Conservation (phyloP, 768 basidiomycete genomes). For the Hericium erinaceus region DNA sequence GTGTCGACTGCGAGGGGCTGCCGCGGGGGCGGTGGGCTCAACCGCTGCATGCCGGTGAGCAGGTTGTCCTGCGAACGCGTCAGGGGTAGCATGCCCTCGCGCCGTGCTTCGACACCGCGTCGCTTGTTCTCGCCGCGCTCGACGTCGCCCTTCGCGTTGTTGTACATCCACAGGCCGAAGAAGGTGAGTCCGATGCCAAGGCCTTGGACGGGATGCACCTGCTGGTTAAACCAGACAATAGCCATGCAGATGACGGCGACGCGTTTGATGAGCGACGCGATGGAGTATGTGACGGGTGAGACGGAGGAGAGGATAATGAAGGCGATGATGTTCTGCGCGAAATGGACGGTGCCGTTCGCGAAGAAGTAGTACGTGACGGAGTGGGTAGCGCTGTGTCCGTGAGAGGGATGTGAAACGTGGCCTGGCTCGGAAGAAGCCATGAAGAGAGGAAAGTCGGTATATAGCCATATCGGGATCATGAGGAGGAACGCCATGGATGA, state of each 20-base stretch:
- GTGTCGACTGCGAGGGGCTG: slow-evolving; percentile 1
- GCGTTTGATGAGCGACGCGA: slow-evolving; percentile 95
- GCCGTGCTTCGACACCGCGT: slow-evolving; percentile 63
- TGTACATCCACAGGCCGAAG: slow-evolving; percentile 90
- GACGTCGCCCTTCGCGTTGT: slow-evolving; percentile 86
- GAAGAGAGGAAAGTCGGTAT: slow-evolving; percentile 72
- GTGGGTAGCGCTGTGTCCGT: slow-evolving; percentile 41
- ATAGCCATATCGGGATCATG: slow-evolving; percentile 95
- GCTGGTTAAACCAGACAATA: slow-evolving; percentile 91
- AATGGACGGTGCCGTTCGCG: slow-evolving; percentile 93
- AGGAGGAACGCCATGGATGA: slow-evolving; percentile 88
- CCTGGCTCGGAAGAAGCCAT: slow-evolving; percentile 34
- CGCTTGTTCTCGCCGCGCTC: slow-evolving; percentile 88
- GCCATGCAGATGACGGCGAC: slow-evolving; percentile 98
- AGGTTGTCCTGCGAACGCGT: slow-evolving; percentile 48
- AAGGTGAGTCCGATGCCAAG: slow-evolving; percentile 90
- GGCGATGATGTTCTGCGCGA: slow-evolving; percentile 94
- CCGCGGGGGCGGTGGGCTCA: slow-evolving; percentile 14
- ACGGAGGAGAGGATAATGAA: slow-evolving; percentile 94
- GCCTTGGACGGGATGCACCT: slow-evolving; percentile 75
- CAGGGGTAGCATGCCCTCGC: slow-evolving; percentile 59
- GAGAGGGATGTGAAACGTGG: slow-evolving; percentile 36
- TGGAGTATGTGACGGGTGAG: slow-evolving; percentile 97
- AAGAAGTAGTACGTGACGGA: slow-evolving; percentile 76
- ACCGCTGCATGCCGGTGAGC: slow-evolving; percentile 35